phyloP scores from a whole-genome alignment of 371 early-diverging fungal genomes.

The Massospora cicadina region DNA sequence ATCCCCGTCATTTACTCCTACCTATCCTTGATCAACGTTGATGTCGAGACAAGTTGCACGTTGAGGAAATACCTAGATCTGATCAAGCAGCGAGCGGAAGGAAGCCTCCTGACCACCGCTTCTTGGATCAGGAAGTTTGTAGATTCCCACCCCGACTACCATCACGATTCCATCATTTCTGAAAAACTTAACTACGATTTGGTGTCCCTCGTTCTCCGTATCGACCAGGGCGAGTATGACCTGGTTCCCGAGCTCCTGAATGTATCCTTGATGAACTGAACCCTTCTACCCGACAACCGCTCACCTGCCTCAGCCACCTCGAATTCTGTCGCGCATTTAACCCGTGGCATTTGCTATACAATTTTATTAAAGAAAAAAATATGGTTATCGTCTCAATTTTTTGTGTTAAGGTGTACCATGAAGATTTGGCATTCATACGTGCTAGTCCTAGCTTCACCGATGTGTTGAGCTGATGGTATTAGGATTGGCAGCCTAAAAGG shows the following conservation, averaged over 20 bases:
- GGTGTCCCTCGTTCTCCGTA: conserved; percentile 40
- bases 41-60: conserved; percentile 39
- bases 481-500: too few species aligned
- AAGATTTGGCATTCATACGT: too few species aligned
- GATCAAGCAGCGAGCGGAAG: conserved; percentile 66
- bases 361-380: too few species aligned
- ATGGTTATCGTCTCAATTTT: too few species aligned
- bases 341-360: too few species aligned
- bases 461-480: too few species aligned
- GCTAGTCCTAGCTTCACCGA: too few species aligned
- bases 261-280: not conserved
- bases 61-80: conserved; percentile 64
- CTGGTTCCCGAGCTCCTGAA: conserved; percentile 24
- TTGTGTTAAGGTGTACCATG: too few species aligned
- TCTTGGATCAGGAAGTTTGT: conserved; percentile 86
- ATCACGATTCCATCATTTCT: conserved; percentile 74
- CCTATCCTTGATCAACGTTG: conserved; percentile 48
- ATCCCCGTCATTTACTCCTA: conserved; percentile 65
- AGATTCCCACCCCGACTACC: conserved; percentile 72
- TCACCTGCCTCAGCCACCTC: too few species aligned
- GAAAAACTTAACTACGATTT: conserved; percentile 78
- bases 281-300: too few species aligned
- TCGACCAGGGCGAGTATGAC: conserved; percentile 43
- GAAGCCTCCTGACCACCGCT: conserved; percentile 67
- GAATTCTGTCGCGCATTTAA: too few species aligned